Evolutionary conservation across 1,284 basidiomycete species (phyloP).

Genomic region (Pseudozyma flocculosa): DNA sequence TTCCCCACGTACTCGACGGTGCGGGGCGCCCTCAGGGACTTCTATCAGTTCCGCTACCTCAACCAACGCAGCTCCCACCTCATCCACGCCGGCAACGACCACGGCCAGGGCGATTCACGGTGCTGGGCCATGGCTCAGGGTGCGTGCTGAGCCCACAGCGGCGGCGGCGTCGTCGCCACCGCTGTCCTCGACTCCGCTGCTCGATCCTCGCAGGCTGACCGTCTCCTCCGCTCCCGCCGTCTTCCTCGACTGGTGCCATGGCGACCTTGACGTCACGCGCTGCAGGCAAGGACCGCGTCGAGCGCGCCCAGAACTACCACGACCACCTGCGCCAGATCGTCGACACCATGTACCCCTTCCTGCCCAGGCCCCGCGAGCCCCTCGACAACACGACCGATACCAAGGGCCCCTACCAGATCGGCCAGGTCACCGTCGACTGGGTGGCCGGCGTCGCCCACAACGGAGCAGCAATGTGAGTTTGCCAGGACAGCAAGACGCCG

Average conservation of each 20-base stretch:
- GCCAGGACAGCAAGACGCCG: too few relatives aligned
- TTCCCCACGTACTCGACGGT: conserved; percentile 4
- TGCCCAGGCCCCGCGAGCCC: too few relatives aligned
- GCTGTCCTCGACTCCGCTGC: too few relatives aligned
- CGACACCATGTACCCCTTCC: too few relatives aligned
- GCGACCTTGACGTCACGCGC: not conserved
- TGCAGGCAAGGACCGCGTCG: conserved; percentile 13
- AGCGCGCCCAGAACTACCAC: conserved; percentile 24
- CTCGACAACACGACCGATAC: too few relatives aligned
- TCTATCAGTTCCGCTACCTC: conserved; percentile 6
- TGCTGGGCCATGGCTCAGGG: conserved; percentile 31
- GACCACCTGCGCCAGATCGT: conserved; percentile 10
- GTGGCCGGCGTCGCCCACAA: conserved; percentile 20
- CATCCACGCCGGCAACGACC: conserved; percentile 19
- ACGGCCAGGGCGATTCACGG: conserved; percentile 25
- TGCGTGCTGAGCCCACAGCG: conserved; percentile 1
- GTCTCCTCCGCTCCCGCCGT: too few relatives aligned
- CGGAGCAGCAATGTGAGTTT: conserved; percentile 24
- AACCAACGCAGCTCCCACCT: conserved; percentile 10
- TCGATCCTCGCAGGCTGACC: too few relatives aligned
- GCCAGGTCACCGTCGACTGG: conserved; percentile 23
- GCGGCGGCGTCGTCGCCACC: too few relatives aligned
- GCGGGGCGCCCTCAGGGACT: not conserved
- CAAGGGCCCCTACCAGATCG: too few relatives aligned
- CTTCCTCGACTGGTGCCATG: too few relatives aligned